A percentile compares a stretch with the other conserved stretches of the same genome.
Evolutionary conservation across 2,329 filamentous ascomycete genomes (phyloP).

Genomic region (Exserohilum turcica): DNA sequence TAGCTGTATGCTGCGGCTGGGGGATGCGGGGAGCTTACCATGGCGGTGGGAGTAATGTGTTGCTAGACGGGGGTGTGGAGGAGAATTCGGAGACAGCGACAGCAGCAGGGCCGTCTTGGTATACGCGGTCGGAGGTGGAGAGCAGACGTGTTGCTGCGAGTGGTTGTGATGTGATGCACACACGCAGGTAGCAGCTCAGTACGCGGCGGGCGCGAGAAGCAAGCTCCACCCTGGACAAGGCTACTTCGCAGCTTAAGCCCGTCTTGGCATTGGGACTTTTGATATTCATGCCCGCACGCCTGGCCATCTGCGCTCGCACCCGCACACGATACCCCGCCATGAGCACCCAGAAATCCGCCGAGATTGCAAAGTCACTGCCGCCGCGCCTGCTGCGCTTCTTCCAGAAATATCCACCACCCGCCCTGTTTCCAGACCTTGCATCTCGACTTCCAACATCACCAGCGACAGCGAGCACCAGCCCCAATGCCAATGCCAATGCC

Average conservation of each 20-base stretch:
- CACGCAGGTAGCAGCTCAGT: conserved; percentile 24
- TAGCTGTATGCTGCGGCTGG: conserved; percentile 31
- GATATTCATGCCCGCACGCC: conserved; percentile 6
- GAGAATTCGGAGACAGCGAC: neutral
- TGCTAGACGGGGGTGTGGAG: neutral
- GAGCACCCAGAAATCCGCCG: conserved; percentile 46
- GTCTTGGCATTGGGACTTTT: conserved; percentile 23
- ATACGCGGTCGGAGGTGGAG: neutral
- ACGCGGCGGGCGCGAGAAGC: conserved; percentile 27
- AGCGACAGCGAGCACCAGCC: conserved; percentile 13
- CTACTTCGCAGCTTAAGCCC: conserved; percentile 4
- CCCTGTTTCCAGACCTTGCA: conserved; percentile 49
- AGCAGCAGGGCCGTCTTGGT: neutral
- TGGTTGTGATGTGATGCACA: conserved; percentile 6
- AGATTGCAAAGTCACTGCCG: conserved; percentile 74
- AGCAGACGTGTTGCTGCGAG: conserved; percentile 8
- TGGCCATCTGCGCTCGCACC: conserved; percentile 1
- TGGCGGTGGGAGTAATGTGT: conserved; percentile 33
- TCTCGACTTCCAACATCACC: conserved; percentile 18
- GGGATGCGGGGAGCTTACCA: conserved; percentile 43
- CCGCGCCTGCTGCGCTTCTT: conserved; percentile 83
- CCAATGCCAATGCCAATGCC: conserved; percentile 50
- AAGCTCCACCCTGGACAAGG: conserved; percentile 3
- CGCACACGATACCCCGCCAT: conserved; percentile 24
- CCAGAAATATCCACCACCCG: conserved; percentile 78